Base-by-base conservation (phyloP, 108 stramenopile species). In the Ochromonas danica region DNA sequence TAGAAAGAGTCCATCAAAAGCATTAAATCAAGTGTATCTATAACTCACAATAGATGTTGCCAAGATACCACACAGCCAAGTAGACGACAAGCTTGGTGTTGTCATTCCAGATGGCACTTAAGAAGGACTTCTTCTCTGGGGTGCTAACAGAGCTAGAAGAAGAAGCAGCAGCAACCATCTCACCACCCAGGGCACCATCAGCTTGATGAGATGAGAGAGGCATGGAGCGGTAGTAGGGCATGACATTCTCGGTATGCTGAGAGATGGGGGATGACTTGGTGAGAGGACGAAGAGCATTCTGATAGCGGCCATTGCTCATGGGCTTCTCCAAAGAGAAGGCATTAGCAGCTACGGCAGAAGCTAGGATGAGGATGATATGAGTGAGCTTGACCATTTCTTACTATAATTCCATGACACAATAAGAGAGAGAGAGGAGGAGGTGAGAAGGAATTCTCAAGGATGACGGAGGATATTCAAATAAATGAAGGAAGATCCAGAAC, bases 31-130 rank as follows among this genome's bases (percentile, higher is more conserved):
- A 17, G 51, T 22, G 22, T 57, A 17, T 10, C 10, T 57, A 57
- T 57, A 17, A 22, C 51, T 57, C 22, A 57, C 51, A 98, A 33
- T 91, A 93, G 80, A 97, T 93, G 89, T 97, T 98, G 88, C 96
- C 95, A 42, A 95, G 90, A 84, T 97, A 98, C 97, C 97, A 98
- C 40, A 98, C 85, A 42, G 90, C 93, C 88, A 98, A 95, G 94
- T 94, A 95, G 40, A 81, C 71, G 42, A 87, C 93, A n/a, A 92
- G 86, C 80, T 95, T 67, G 27, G 63, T 67, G 63, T 67, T 67
- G 17, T 67, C 63, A 67, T 67, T 67, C 63, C 63, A 67, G 6
- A 67, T 33, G 10, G 17, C 3, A 36, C 63, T 36, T 67, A 67
- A 36, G 10, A 35, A 36, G 3, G 35, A 28, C 25, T 67, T 67